phyloP scores from a whole-genome alignment of 768 basidiomycete genomes.

The Boletus vermiculosoides region DNA sequence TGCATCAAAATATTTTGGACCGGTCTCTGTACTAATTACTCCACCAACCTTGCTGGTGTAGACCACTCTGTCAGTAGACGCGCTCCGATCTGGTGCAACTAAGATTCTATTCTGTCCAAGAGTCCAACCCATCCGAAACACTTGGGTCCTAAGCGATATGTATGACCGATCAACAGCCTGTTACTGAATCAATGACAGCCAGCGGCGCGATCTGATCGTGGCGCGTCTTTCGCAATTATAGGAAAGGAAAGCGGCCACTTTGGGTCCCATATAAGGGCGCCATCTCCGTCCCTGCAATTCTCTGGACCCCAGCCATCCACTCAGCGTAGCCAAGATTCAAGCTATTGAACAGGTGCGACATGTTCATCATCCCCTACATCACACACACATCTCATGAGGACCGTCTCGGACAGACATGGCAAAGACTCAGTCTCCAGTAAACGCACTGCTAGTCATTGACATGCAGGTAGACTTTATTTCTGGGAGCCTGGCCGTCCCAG shows the following conservation, averaged over 20 bases:
- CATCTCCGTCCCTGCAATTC: neutral
- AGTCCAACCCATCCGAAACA: too few species aligned
- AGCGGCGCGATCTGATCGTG: too few species aligned
- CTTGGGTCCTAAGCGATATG: neutral
- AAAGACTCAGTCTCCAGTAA: conserved; percentile 3
- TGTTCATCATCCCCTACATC: neutral
- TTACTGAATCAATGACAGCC: too few species aligned
- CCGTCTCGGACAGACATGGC: conserved; percentile 17
- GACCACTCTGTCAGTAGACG: too few species aligned
- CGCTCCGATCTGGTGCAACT: too few species aligned
- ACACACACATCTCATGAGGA: neutral
- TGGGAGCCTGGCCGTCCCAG: conserved; percentile 70
- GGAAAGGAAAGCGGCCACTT: neutral
- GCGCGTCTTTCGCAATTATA: too few species aligned
- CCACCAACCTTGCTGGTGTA: too few species aligned
- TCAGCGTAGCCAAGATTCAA: neutral
- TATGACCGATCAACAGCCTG: too few species aligned
- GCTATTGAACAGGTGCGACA: neutral
- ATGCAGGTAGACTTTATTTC: conserved; percentile 82
- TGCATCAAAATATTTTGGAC: neutral
- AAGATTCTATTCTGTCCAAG: too few species aligned
- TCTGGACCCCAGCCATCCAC: neutral
- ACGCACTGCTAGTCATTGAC: conserved; percentile 70
- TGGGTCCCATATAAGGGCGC: too few species aligned
- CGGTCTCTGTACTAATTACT: too few species aligned